Conservation (phyloP, 192 early-diverging fungal genomes). For the Endogone sp. region DNA sequence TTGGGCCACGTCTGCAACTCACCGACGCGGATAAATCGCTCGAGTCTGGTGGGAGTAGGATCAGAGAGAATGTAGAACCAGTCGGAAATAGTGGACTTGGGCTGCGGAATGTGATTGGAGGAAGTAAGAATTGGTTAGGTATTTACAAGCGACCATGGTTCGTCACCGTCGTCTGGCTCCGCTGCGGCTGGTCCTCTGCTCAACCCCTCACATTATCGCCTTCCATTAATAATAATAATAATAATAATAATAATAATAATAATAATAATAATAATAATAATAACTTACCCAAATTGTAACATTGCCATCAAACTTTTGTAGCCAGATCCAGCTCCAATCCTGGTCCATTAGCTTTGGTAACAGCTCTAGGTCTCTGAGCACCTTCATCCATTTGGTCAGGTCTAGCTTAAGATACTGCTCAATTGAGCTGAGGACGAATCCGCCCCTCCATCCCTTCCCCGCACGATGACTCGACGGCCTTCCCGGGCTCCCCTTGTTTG, state of each 20-base stretch:
- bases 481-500: constrained; percentile 71
- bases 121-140: neutral
- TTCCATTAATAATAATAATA: neutral
- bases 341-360: constrained; percentile 72
- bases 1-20: constrained; percentile 70
- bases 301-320: constrained; percentile 90
- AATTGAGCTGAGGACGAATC: constrained; percentile 75
- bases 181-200: no score
- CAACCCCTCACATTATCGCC: no score
- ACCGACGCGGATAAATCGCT: constrained; percentile 55
- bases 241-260: neutral
- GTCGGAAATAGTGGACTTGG: constrained; percentile 55
- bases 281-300: constrained; percentile 70
- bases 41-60: constrained; percentile 52
- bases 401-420: constrained; percentile 84
- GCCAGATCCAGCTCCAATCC: constrained; percentile 79
- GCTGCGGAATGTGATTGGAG: constrained; percentile 28
- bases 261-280: neutral
- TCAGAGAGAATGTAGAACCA: constrained; percentile 62
- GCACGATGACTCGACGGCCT: constrained; percentile 65
- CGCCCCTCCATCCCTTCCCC: constrained; percentile 68
- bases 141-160: neutral
- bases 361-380: constrained; percentile 74
- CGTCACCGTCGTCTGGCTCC: neutral
- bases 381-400: constrained; percentile 79